Percentiles rank a stretch among this genome's conserved stretches.
Conservation (phyloP, 495 filamentous ascomycete species). For the Filosporella fistucella region DNA sequence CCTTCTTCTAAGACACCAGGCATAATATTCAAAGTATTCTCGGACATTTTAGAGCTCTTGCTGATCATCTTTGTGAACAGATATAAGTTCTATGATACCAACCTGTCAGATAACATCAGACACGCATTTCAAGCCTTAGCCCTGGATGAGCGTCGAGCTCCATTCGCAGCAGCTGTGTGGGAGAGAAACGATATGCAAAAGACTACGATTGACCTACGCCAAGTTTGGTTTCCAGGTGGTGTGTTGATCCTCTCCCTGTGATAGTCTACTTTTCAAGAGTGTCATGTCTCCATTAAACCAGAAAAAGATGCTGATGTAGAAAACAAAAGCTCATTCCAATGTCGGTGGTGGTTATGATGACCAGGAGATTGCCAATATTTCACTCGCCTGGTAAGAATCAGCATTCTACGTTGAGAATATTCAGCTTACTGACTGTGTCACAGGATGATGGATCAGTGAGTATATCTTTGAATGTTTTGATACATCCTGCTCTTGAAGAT, state of each 20-base stretch:
- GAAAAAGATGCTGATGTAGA: too few species aligned
- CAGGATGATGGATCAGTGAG: constrained; percentile 66
- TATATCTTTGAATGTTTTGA: too few species aligned
- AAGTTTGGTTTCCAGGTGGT: constrained; percentile 72
- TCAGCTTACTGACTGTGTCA: background rate
- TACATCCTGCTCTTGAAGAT: too few species aligned
- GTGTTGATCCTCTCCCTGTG: too few species aligned
- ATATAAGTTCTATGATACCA: constrained; percentile 21
- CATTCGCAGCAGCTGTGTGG: constrained; percentile 66
- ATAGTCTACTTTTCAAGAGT: too few species aligned
- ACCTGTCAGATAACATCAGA: constrained; percentile 37
- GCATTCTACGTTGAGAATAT: background rate
- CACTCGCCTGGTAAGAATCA: constrained; percentile 52
- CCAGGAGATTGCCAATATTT: constrained; percentile 58
- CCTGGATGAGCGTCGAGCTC: constrained; percentile 59
- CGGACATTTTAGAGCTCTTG: too few species aligned
- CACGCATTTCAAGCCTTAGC: constrained; percentile 76
- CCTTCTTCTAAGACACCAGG: too few species aligned
- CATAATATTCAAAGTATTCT: too few species aligned
- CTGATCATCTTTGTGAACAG: too few species aligned
- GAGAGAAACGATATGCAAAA: constrained; percentile 32
- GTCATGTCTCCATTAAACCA: too few species aligned
- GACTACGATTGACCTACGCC: constrained; percentile 37
- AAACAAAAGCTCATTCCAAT: constrained; percentile 62
- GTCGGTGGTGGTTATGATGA: constrained; percentile 49